Base-by-base conservation (phyloP, 768 basidiomycete genomes). In the Trametes gibbosa region DNA sequence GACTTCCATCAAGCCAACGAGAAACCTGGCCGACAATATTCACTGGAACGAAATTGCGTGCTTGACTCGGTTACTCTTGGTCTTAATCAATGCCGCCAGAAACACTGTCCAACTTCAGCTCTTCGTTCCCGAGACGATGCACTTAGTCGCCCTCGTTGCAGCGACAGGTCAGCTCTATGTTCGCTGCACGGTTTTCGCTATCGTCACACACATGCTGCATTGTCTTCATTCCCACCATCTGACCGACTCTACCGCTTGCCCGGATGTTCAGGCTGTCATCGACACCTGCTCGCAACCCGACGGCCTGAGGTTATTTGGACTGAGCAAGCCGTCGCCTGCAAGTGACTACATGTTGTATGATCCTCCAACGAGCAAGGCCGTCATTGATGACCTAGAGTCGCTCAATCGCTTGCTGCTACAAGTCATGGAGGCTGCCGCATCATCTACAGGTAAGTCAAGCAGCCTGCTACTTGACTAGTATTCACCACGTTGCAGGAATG, bases 21-120 rank as follows among this genome's bases (percentile, higher is more conserved):
- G 77, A 54, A 79, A 80, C 7, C 77, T 95, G 4, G 75, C 80
- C 3, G 86, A 92, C 43, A 90, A 90, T 68, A 75, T 81, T 2
- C 84, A 86, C 61, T 92, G 90, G 89, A 83, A 80, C 56, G 92
- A 94, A 67, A 86, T 95, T 2, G 87, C 90, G 0, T 87, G 87
- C 1, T 76, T 95, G 37, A 78, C 89, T 39, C 86, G 92, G 5
- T 80, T 96, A n/a, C 78, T 82, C 41, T 79, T 91, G 12, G 79
- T 87, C 10, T 83, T 90, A 19, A 83, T 86, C 50, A 86, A 90
- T 61, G 83, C 86, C 47, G 79, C 84, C 0, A 81, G 81, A 47
- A 81, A 86, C 32, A 75, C 82, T 2, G 78, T 80, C 13, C 84
- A 87, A 61, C 84, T 82, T 51, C 89, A 92, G 64, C 76, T 95